These are phyloP conservation scores for Xylaria sp. DNA, from an alignment of 2,329 filamentous ascomycete genomes.

Conservation along the genomic window DNA sequence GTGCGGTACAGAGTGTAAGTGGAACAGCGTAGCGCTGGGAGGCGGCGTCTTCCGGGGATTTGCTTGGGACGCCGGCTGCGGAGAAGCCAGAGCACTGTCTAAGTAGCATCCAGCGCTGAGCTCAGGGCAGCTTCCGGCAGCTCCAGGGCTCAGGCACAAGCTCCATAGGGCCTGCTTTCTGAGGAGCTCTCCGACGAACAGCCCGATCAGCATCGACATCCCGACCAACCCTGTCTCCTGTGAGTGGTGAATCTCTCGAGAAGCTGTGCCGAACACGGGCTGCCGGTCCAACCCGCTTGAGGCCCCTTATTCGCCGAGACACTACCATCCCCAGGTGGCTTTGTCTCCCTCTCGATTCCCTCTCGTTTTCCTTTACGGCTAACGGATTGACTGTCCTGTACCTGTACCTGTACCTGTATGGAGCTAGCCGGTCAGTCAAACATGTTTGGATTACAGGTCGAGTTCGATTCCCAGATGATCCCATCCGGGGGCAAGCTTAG, in stretches of 20 bases:
- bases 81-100: slow-evolving; percentile 8
- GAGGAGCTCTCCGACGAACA: slow-evolving; percentile 29
- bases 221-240: too few species aligned
- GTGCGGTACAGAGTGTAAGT: too few species aligned
- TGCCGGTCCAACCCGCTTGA: slow-evolving; percentile 15
- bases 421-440: background rate
- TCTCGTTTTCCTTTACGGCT: background rate
- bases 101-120: background rate
- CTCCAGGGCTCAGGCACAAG: background rate
- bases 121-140: slow-evolving; percentile 10
- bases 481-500: slow-evolving; percentile 16
- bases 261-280: slow-evolving; percentile 6
- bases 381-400: too few species aligned
- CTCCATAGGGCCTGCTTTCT: background rate
- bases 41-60: slow-evolving; percentile 32
- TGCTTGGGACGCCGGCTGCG: slow-evolving; percentile 20
- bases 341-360: too few species aligned
- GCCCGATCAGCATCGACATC: too few species aligned
- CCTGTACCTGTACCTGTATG: background rate
- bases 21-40: slow-evolving; percentile 24
- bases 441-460: slow-evolving; percentile 4
- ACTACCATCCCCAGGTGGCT: background rate
- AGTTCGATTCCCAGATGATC: slow-evolving; percentile 17
- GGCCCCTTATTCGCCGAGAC: slow-evolving; percentile 18
- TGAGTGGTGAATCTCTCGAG: background rate